phyloP scores from a whole-genome alignment of 352 stramenopile species.

The Pythium phragmitis region DNA sequence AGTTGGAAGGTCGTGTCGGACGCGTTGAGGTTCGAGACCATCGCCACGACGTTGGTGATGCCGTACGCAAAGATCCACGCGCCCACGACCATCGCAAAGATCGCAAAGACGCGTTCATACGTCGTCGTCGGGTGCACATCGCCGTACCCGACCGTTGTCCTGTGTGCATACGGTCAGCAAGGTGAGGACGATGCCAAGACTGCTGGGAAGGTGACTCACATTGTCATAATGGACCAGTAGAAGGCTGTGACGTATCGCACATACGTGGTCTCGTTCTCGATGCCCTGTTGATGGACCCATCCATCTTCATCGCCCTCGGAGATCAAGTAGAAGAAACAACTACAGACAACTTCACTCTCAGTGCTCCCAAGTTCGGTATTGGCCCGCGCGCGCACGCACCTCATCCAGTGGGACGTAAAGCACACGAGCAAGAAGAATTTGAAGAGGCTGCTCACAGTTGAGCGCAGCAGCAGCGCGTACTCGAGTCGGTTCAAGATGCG shows the following conservation, averaged over 20 bases:
- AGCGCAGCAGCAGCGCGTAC: slow-evolving; percentile 69
- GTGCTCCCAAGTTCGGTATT: neutral
- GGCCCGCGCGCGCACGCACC: slow-evolving; percentile 21
- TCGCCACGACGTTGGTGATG: slow-evolving; percentile 71
- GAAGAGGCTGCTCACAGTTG: slow-evolving; percentile 72
- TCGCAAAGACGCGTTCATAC: slow-evolving; percentile 64
- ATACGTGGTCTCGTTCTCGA: slow-evolving; percentile 42
- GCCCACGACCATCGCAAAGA: slow-evolving; percentile 69
- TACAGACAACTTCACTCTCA: slow-evolving; percentile 13
- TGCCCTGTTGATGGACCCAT: slow-evolving; percentile 40
- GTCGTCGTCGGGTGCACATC: slow-evolving; percentile 58
- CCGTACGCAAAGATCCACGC: slow-evolving; percentile 84
- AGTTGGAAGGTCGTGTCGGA: slow-evolving; percentile 63
- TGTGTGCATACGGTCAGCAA: slow-evolving; percentile 1
- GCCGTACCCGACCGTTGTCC: slow-evolving; percentile 72
- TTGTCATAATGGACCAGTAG: slow-evolving; percentile 81
- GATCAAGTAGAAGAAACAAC: slow-evolving; percentile 64
- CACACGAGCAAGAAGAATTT: slow-evolving; percentile 82
- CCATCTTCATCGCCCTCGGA: slow-evolving; percentile 45
- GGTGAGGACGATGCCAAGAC: neutral
- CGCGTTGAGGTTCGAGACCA: slow-evolving; percentile 74
- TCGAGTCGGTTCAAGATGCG: slow-evolving; percentile 71
- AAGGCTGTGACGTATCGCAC: slow-evolving; percentile 63
- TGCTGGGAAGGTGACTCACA: slow-evolving; percentile 23
- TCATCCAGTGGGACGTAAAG: slow-evolving; percentile 82